Evolutionary conservation across 805 yeast species (phyloP), one percentile per base, ranked within the genome.

Genomic region (Nakazawaea populi): DNA sequence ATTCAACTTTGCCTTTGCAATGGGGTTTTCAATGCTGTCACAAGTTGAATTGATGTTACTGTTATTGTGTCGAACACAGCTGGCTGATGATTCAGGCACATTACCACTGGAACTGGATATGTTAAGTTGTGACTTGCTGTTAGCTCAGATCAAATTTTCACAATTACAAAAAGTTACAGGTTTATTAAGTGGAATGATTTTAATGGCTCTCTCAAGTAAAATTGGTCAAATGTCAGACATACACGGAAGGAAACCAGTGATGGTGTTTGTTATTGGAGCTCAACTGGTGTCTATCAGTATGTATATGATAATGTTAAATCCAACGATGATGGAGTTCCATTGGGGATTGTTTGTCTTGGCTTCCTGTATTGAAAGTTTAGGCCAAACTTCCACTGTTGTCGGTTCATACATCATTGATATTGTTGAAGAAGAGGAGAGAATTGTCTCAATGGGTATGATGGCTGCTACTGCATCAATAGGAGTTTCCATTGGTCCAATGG

Each of bases 151-250:
- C 14, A 52, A 58, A 31, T 62, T 77, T n/a, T 75, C 84, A 9
- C 62, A 68, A 38, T 66, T 80, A 42, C 73, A 74, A 35, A 70
- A 82, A 39, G 59, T 64, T 9, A 56, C 57, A 11, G 55, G 70
- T 43, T 52, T 79, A 4, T 48, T 70, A 3, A 55, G 62, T 7
- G 79, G 80, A 0, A 51, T 72, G 1, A 60, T 75, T 4, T 68
- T 74, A 27, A 67, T 79, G 39, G 51, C 78, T 3, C 73, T 78
- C 9, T 64, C 77, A 51, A 83, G 85, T 0, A 79, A 78, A 54
- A 64, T 82, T 52, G 80, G 84, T 3, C 78, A 78, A 46, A 61
- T 77, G n/a, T 75, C 83, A 9, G 87, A 82, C 58, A 63, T 77
- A 40, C 64, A 69, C 53, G 88, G 88, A 2, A 67, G 88, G 53